A percentile compares a stretch with the other conserved stretches of the same genome.
Evolutionary conservation across 257 asterid genomes (phyloP).

Genomic region (Hygrophila difformis): DNA sequence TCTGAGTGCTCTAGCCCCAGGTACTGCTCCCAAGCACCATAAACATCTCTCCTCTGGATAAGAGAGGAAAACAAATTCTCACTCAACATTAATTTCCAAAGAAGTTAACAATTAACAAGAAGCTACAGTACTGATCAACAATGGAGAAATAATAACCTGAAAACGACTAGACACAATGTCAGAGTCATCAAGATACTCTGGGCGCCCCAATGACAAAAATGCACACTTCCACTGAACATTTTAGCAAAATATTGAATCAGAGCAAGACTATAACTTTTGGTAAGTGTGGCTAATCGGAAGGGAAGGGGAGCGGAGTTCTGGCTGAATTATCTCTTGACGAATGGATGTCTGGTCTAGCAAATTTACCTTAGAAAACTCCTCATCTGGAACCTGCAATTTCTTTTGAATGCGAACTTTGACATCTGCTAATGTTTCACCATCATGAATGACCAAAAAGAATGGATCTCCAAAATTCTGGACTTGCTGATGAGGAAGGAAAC

Average conservation of each 20-base stretch:
- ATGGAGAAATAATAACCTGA: slow-evolving; percentile 34
- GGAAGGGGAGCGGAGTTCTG: slow-evolving; percentile 2
- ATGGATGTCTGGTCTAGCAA: neutral
- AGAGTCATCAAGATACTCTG: slow-evolving; percentile 69
- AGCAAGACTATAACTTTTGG: neutral
- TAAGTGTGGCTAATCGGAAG: neutral
- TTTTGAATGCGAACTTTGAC: slow-evolving; percentile 42
- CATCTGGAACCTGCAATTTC: slow-evolving; percentile 47
- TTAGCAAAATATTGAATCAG: neutral
- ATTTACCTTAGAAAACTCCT: slow-evolving; percentile 48
- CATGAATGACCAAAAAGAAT: slow-evolving; percentile 46
- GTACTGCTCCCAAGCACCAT: slow-evolving; percentile 85
- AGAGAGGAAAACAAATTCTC: slow-evolving; percentile 11
- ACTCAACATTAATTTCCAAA: slow-evolving; percentile 8
- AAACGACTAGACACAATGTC: slow-evolving; percentile 60
- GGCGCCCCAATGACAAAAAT: slow-evolving; percentile 54
- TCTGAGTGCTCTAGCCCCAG: slow-evolving; percentile 77
- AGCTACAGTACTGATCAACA: neutral
- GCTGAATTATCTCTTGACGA: too few relatives aligned
- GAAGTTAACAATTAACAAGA: neutral
- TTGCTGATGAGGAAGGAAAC: slow-evolving; percentile 21
- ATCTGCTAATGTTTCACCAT: slow-evolving; percentile 51
- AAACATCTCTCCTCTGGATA: slow-evolving; percentile 63
- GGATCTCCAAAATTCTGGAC: slow-evolving; percentile 58
- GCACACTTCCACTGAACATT: slow-evolving; percentile 70